Percentiles rank a stretch among this genome's conserved stretches.
These are phyloP conservation scores for Copromyces sp. DNA, from an alignment of 495 filamentous ascomycete genomes.

Conservation along the genomic window DNA sequence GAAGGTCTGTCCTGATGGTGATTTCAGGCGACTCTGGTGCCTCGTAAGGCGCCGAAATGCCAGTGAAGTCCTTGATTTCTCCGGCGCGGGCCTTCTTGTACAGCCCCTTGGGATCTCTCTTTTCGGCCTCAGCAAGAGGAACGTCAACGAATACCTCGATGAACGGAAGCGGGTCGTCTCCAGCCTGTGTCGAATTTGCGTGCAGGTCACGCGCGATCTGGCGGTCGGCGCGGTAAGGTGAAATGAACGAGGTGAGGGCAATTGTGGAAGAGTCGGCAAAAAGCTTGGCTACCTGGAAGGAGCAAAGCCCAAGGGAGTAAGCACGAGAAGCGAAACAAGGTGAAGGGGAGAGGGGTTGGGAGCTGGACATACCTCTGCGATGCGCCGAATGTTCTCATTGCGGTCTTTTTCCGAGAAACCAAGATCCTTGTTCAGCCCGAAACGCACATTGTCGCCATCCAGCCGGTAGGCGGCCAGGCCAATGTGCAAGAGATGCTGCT, in stretches of 20 bases:
- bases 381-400: conserved; percentile 93
- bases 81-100: conserved; percentile 94
- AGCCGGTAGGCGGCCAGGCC: conserved; percentile 80
- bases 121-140: conserved; percentile 80
- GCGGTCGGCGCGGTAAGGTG: conserved; percentile 80
- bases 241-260: conserved; percentile 93
- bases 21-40: conserved; percentile 79
- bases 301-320: background rate
- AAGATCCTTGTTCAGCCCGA: conserved; percentile 94
- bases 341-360: background rate
- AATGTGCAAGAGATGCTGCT: conserved; percentile 85
- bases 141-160: conserved; percentile 90
- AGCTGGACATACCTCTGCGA: conserved; percentile 56
- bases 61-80: conserved; percentile 94
- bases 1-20: conserved; percentile 64
- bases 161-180: conserved; percentile 62
- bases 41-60: conserved; percentile 90
- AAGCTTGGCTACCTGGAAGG: conserved; percentile 70
- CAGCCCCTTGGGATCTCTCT: conserved; percentile 90
- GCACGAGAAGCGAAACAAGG: background rate
- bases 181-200: conserved; percentile 36
- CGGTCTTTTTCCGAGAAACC: conserved; percentile 89
- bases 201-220: conserved; percentile 73
- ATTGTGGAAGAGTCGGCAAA: conserved; percentile 85
- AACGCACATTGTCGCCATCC: conserved; percentile 97